phyloP scores from a whole-genome alignment of 2,329 filamentous ascomycete genomes.

The Ophiostoma australiae region DNA sequence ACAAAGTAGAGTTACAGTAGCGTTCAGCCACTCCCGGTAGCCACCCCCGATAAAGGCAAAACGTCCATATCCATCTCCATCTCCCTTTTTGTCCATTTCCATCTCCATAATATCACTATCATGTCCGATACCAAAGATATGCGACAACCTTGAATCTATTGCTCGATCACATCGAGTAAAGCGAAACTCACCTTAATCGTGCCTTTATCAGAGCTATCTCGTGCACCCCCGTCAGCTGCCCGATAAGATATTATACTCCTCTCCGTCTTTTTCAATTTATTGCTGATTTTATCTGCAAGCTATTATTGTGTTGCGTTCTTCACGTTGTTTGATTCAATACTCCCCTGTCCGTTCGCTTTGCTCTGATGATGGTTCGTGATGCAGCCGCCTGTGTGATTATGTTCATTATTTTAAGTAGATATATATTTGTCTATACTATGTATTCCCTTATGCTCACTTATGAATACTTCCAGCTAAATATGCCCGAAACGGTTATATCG shows the following conservation, averaged over 20 bases:
- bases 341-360: background rate
- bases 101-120: background rate
- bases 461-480: background rate
- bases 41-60: constrained; percentile 5
- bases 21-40: constrained; percentile 6
- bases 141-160: constrained; percentile 18
- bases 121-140: constrained; percentile 12
- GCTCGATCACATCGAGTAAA: constrained; percentile 27
- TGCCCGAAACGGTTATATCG: background rate
- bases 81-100: background rate
- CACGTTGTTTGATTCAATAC: background rate
- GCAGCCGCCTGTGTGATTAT: background rate
- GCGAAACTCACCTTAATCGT: background rate
- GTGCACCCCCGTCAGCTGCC: constrained; percentile 1
- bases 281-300: background rate
- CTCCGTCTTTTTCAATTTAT: background rate
- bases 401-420: background rate
- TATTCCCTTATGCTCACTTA: background rate
- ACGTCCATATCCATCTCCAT: constrained; percentile 2
- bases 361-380: background rate
- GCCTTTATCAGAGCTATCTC: constrained; percentile 2
- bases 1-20: background rate
- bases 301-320: background rate
- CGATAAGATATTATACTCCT: background rate
- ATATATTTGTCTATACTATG: background rate